Evolutionary conservation across 176 grass and related monocot genomes (phyloP), one percentile per base, ranked within the genome.

Genomic region (Carex scoparia): DNA sequence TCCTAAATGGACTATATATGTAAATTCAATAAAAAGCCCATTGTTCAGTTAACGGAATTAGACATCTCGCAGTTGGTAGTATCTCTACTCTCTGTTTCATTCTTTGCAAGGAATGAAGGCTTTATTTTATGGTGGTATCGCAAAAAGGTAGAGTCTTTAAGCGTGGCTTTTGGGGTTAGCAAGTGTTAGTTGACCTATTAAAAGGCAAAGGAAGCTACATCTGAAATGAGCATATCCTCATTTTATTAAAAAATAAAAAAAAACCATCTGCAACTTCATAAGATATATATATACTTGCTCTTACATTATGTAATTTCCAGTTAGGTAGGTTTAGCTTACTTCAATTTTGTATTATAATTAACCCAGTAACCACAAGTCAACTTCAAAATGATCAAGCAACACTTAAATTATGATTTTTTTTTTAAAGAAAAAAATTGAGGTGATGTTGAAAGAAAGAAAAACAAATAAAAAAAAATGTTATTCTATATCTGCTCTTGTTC

Each of bases 21-120:
- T 54, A 69, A 69, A 9, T 83, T 69, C 81, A 67, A 15, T 81
- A 65, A 67, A 67, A 69, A 51, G 63, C 63, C 62, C 81, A 83
- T 32, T 83, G 67, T 65, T 44, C 58, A 12, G 4, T 48, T 83
- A 27, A 67, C 48, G 40, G 27, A 53, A 53, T 69, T 83, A 53
- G 42, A 66, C 46, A 57, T 79, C 53, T 79, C 53, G 4, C 53
- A 58, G 1, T 35, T 6, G 9, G 46, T 15, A 76, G 23, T 55
- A 56, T 14, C 10, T 56, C 49, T 55, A 2, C 0, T 54, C 72
- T 77, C 2, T 5, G 44, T 46, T 55, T 7, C 44, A 5, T 53
- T 19, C 37, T 27, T 28, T 56, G 51, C 49, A 78, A 46, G 7
- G 44, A 46, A 49, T 35, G 30, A 77, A 57, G 27, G 74, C 28